These are phyloP conservation scores for Neonectria neomacrospora DNA, from an alignment of 2,329 filamentous ascomycete species.

Conservation along the genomic window DNA sequence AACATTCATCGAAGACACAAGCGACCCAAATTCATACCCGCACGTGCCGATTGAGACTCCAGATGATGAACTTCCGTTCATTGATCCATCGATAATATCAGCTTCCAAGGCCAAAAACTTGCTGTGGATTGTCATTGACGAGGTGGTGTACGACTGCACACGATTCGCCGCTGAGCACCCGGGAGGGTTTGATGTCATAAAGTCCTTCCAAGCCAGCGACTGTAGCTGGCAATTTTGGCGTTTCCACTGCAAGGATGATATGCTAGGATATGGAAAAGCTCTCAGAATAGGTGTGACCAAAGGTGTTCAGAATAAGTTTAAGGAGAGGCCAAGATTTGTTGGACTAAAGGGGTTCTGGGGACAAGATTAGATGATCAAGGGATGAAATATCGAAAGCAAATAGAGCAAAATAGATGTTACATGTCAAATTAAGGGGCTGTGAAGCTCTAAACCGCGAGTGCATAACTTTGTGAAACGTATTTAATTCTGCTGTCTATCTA, in stretches of 20 bases:
- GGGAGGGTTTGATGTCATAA: neutral
- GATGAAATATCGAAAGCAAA: neutral
- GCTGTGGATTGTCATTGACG: conserved; percentile 10
- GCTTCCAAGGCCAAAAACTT: neutral
- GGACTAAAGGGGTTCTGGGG: neutral
- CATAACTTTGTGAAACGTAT: no score
- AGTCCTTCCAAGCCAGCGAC: conserved; percentile 9
- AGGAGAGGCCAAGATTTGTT: conserved; percentile 4
- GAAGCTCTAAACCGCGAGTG: no score
- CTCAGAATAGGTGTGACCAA: conserved; percentile 18
- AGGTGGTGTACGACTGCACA: conserved; percentile 14
- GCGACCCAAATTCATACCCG: neutral
- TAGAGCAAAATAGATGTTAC: no score
- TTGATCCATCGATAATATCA: neutral
- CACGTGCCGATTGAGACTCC: neutral
- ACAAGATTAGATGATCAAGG: neutral
- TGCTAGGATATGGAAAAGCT: conserved; percentile 11
- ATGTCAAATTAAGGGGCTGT: neutral
- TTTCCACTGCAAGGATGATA: conserved; percentile 19
- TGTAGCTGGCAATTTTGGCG: conserved; percentile 30
- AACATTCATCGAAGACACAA: neutral
- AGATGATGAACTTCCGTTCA: neutral
- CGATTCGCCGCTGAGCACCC: conserved; percentile 3
- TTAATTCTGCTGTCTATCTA: no score
- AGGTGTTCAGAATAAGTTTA: conserved; percentile 7